Percentiles rank a stretch among this genome's conserved stretches.
These are phyloP conservation scores for Nannizzia gypsea DNA, from an alignment of 2,329 filamentous ascomycete species.

Conservation along the genomic window DNA sequence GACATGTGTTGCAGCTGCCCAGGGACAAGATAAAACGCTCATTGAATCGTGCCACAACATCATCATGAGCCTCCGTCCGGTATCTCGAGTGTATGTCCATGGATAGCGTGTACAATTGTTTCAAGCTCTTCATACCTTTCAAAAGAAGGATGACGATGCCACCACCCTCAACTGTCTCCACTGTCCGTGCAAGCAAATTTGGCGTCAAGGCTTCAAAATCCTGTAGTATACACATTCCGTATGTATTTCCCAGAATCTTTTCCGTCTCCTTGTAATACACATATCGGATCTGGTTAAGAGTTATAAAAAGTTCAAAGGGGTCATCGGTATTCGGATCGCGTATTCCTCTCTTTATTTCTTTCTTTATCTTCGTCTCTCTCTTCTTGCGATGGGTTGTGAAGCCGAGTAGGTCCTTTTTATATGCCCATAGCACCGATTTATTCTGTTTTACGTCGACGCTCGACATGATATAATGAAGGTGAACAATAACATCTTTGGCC, in stretches of 20 bases:
- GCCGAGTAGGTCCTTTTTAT: constrained; percentile 92
- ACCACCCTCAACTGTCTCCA: constrained; percentile 95
- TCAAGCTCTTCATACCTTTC: constrained; percentile 93
- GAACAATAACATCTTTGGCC: constrained; percentile 92
- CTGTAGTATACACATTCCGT: constrained; percentile 95
- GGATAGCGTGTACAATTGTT: constrained; percentile 88
- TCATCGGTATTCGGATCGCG: constrained; percentile 87
- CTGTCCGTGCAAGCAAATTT: constrained; percentile 86
- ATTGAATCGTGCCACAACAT: constrained; percentile 93
- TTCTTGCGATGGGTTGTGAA: constrained; percentile 97
- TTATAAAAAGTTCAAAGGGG: constrained; percentile 94
- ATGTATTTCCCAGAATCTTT: constrained; percentile 95
- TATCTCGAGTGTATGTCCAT: constrained; percentile 98
- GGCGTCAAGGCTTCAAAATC: constrained; percentile 97
- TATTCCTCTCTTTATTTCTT: constrained; percentile 89
- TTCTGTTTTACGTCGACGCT: constrained; percentile 83
- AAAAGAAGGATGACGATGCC: constrained; percentile 80
- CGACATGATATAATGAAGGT: constrained; percentile 87
- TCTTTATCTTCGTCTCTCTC: constrained; percentile 96
- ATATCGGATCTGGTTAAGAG: constrained; percentile 93
- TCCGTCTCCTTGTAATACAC: constrained; percentile 99
- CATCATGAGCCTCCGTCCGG: constrained; percentile 87
- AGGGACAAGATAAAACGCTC: constrained; percentile 92
- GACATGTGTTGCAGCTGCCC: constrained; percentile 84
- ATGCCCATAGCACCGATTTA: constrained; percentile 95